These are phyloP conservation scores for Chlorophyllum brunneum DNA, from an alignment of 768 basidiomycete species.

Conservation along the genomic window DNA sequence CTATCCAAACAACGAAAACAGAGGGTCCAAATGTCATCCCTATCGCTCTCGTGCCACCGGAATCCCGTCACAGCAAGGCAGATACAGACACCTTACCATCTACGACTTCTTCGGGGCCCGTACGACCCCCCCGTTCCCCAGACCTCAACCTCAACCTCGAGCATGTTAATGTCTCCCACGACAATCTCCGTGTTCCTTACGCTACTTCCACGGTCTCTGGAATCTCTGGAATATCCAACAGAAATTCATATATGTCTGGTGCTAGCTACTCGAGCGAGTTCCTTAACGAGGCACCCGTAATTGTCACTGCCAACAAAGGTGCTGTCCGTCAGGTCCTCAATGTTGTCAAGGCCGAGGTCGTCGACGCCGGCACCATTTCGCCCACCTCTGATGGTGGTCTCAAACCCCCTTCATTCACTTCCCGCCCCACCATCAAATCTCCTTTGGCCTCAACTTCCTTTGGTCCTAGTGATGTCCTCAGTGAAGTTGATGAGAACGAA, in stretches of 20 bases:
- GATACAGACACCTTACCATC: constrained; percentile 26
- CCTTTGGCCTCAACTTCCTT: constrained; percentile 71
- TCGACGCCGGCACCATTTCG: constrained; percentile 49
- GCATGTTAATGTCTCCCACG: constrained; percentile 57
- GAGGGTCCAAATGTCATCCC: constrained; percentile 85
- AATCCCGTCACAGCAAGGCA: constrained; percentile 33
- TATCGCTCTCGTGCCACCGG: constrained; percentile 73
- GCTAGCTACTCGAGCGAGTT: constrained; percentile 78
- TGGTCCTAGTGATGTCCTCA: constrained; percentile 60
- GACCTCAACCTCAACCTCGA: constrained; percentile 61
- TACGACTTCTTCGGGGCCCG: constrained; percentile 40
- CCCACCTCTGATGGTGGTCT: constrained; percentile 35
- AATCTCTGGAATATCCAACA: constrained; percentile 38
- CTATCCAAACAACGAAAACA: constrained; percentile 80
- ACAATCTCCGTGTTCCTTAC: constrained; percentile 39
- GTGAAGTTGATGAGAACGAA: constrained; percentile 54
- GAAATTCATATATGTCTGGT: constrained; percentile 70
- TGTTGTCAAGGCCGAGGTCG: constrained; percentile 75
- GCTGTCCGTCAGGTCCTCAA: constrained; percentile 70
- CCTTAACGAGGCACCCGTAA: constrained; percentile 77
- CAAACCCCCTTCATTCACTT: constrained; percentile 37
- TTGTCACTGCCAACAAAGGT: constrained; percentile 66
- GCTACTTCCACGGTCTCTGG: constrained; percentile 53
- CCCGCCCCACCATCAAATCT: constrained; percentile 48
- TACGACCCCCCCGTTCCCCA: constrained; percentile 54